A percentile compares a stretch with the other conserved stretches of the same genome.
phyloP scores from a whole-genome alignment of 179 eudicot genomes.

The Beta lomatogona region DNA sequence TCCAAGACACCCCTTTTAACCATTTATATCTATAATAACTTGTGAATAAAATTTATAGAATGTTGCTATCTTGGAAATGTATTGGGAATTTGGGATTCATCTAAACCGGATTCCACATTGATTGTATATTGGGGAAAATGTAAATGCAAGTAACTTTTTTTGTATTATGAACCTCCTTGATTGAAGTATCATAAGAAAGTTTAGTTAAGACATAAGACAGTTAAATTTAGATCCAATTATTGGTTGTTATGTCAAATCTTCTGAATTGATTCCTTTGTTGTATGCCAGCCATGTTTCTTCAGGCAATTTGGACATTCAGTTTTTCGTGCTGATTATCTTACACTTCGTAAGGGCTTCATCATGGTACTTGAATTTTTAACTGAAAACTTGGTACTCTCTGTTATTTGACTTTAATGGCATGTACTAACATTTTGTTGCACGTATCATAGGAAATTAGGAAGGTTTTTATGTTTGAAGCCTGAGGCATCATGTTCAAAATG shows the following conservation, averaged over 20 bases:
- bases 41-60: too few species aligned
- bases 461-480: background rate
- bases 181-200: background rate
- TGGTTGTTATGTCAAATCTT: slow-evolving; percentile 5
- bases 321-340: slow-evolving; percentile 88
- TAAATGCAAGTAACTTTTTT: background rate
- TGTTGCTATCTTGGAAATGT: too few species aligned
- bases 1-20: too few species aligned
- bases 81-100: too few species aligned
- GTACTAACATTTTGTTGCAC: background rate
- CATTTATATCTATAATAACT: too few species aligned
- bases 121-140: too few species aligned
- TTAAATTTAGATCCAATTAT: background rate
- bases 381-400: background rate
- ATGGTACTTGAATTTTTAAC: slow-evolving; percentile 42
- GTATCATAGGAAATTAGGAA: background rate
- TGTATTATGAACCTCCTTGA: background rate
- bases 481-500: background rate
- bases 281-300: slow-evolving; percentile 81
- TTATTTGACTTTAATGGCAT: background rate
- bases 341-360: slow-evolving; percentile 93
- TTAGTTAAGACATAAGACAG: background rate
- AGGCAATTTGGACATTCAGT: slow-evolving; percentile 91
- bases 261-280: slow-evolving; percentile 20
- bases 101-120: too few species aligned